Percentiles rank a stretch among this genome's conserved stretches.
phyloP scores from a whole-genome alignment of 768 basidiomycete species.

The Termitomyces heimii region DNA sequence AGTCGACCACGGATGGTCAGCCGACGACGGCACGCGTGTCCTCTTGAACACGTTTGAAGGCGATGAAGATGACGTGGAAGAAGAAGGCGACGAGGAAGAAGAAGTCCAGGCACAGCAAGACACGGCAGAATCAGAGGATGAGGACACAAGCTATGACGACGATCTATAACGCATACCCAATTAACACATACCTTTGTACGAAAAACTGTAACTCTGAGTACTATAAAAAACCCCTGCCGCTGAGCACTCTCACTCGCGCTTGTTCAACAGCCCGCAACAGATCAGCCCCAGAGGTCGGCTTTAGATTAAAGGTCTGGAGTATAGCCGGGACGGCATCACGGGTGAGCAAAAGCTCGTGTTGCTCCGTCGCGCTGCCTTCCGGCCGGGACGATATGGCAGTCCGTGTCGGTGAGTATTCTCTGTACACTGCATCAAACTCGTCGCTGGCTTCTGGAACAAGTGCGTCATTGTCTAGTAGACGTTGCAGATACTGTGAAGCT shows the following conservation, averaged over 20 bases:
- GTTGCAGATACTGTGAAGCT: conserved; percentile 62
- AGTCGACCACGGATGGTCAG: conserved; percentile 28
- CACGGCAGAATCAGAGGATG: conserved; percentile 5
- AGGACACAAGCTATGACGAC: background rate
- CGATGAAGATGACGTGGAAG: conserved; percentile 18
- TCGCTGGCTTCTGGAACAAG: conserved; percentile 52
- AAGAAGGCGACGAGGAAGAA: conserved; percentile 10
- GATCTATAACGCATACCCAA: background rate
- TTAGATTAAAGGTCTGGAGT: conserved; percentile 37
- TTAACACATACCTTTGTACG: background rate
- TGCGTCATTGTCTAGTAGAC: conserved; percentile 46
- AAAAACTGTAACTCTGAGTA: too few species aligned
- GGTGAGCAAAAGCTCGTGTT: conserved; percentile 38
- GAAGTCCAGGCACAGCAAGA: conserved; percentile 21
- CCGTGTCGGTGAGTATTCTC: conserved; percentile 12
- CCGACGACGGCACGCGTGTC: conserved; percentile 16
- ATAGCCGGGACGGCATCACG: conserved; percentile 51
- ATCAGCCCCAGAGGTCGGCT: conserved; percentile 38
- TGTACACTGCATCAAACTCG: conserved; percentile 55
- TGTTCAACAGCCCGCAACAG: conserved; percentile 66
- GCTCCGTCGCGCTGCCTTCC: background rate
- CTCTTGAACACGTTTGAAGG: conserved; percentile 24
- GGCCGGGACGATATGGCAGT: background rate
- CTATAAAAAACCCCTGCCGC: conserved; percentile 10
- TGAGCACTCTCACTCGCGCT: conserved; percentile 29